These are phyloP conservation scores for Anisodus tanguticus DNA, from an alignment of 257 asterid species.

Conservation along the genomic window DNA sequence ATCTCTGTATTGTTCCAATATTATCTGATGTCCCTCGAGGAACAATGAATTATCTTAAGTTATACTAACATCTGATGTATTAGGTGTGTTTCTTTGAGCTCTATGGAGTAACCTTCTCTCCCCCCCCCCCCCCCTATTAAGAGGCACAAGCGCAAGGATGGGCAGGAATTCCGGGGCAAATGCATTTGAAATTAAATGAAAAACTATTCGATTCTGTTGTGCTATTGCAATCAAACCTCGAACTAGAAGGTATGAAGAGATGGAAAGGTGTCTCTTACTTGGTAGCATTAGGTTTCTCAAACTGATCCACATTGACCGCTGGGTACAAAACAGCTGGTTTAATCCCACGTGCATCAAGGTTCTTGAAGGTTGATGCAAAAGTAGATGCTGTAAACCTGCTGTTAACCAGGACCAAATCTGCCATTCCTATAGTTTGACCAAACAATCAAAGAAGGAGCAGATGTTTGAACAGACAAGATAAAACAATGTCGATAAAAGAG, in stretches of 20 bases:
- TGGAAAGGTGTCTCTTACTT: slow-evolving; percentile 53
- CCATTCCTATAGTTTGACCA: slow-evolving; percentile 70
- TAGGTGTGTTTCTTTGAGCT: slow-evolving; percentile 1
- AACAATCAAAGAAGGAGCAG: slow-evolving; percentile 18
- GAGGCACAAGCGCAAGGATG: background rate
- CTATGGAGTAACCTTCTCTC: slow-evolving; percentile 5
- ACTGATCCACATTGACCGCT: slow-evolving; percentile 88
- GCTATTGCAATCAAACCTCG: slow-evolving; percentile 32
- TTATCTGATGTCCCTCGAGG: background rate
- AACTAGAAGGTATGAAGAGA: slow-evolving; percentile 45
- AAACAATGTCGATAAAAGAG: background rate
- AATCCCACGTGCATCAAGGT: slow-evolving; percentile 62
- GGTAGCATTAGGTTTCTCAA: slow-evolving; percentile 57
- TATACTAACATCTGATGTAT: background rate
- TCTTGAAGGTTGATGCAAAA: slow-evolving; percentile 87
- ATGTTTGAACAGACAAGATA: background rate
- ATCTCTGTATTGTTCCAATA: background rate
- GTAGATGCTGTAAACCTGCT: slow-evolving; percentile 94
- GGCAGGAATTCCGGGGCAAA: background rate
- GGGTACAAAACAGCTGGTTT: slow-evolving; percentile 96
- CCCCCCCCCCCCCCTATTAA: background rate
- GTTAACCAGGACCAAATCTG: slow-evolving; percentile 88
- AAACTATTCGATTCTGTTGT: background rate
- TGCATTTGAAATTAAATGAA: slow-evolving; percentile 11
- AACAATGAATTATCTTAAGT: background rate